Base-by-base conservation (phyloP, 192 early-diverging fungal genomes). In the Coemansia sp. region DNA sequence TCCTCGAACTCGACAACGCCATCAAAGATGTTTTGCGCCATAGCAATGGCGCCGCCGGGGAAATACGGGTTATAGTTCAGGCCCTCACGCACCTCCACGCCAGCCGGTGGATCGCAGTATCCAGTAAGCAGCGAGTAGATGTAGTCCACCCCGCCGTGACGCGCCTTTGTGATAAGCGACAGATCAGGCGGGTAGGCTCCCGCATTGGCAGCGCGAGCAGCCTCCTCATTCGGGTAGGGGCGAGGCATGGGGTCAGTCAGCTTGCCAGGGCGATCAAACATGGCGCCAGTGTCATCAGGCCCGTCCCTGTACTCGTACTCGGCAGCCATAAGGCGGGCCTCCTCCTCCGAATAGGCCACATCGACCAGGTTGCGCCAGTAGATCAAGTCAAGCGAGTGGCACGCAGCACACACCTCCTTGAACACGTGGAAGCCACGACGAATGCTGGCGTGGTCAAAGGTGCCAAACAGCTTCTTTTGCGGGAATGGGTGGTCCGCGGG, bases 61-160 rank as follows among this genome's bases (percentile, higher is more conserved):
- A 99, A 99, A 86, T 97, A 99, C 40, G 94, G 93, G 88, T 99
- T 99, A 87, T 94, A 99, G 88, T 97, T 93, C 18, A 99, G 86
- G 60, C 95, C 96, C 71, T 96, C 94, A 79, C 94, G 91, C 51
- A 99, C 73, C 61, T 88, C 86, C 59, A 99, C 88, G 75, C 96
- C 95, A 16, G 94, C 93, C 51, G 96, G 96, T 40, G 96, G 88
- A 65, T 97, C 94, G 66, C 88, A 84, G 84, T 97, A 99, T 34
- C 96, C 95, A 16, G 94, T 94, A 65, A 99, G 87, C 65, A 99
- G 88, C 59, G 94, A 82, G 80, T 95, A 99, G 60, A 97, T 88
- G 73, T 99, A 99, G 79, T 99, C 92, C 16, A 87, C 91, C 65
- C 95, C 94, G 71, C 94, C 92, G 71, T 96, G 94, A 77, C 95